These are phyloP conservation scores for Lachancea quebecensis DNA, from an alignment of 805 yeast genomes.

Conservation along the genomic window DNA sequence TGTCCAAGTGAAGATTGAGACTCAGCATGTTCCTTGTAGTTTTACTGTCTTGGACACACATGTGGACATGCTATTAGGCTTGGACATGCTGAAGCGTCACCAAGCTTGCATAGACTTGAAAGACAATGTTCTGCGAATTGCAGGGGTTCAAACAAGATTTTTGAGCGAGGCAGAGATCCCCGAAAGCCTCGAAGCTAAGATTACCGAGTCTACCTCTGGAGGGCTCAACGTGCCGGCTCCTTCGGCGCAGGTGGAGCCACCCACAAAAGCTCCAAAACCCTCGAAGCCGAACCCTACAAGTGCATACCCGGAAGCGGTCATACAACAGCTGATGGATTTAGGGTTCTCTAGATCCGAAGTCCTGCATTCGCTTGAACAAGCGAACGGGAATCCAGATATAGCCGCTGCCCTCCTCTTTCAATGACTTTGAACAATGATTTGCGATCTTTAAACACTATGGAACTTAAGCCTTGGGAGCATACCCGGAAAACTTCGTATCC, in stretches of 20 bases:
- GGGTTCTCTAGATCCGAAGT: constrained; percentile 70
- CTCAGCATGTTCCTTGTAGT: constrained; percentile 54
- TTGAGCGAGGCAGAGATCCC: constrained; percentile 68
- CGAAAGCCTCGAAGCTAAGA: constrained; percentile 18
- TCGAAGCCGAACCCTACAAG: neutral
- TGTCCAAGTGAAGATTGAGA: constrained; percentile 76
- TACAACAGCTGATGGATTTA: constrained; percentile 48
- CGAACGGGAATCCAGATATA: constrained; percentile 73
- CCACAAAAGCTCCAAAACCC: neutral
- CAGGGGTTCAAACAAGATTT: constrained; percentile 66
- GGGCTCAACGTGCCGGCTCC: constrained; percentile 4
- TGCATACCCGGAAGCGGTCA: constrained; percentile 31
- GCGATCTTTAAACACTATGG: constrained; percentile 16
- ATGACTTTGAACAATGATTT: constrained; percentile 4
- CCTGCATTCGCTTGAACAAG: constrained; percentile 51
- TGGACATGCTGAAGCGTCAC: constrained; percentile 87
- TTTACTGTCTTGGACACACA: constrained; percentile 66
- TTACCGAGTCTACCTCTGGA: constrained; percentile 13
- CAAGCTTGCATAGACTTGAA: constrained; percentile 75
- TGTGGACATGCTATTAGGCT: constrained; percentile 74
- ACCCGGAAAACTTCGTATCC: constrained; percentile 17
- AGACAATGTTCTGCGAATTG: constrained; percentile 57
- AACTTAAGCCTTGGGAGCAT: constrained; percentile 23
- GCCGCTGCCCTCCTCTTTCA: constrained; percentile 77
- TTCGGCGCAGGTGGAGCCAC: constrained; percentile 5